phyloP scores from a whole-genome alignment of 179 eudicot species.

The Carnegiea gigantea region DNA sequence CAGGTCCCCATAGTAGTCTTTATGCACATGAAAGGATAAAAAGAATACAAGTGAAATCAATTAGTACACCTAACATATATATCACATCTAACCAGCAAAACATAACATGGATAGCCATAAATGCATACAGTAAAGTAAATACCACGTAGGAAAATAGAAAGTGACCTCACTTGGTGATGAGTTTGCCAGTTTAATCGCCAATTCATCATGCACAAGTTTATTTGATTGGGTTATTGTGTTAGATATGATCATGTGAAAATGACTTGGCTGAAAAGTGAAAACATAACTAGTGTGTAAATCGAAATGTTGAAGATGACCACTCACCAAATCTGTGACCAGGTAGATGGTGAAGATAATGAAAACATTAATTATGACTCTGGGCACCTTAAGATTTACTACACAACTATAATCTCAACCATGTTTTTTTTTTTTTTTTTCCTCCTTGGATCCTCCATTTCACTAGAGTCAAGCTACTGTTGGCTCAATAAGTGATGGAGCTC shows the following conservation, averaged over 20 bases:
- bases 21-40: no score
- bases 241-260: background rate
- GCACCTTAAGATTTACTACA: no score
- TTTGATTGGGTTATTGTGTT: background rate
- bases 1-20: no score
- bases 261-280: background rate
- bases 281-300: background rate
- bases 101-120: background rate
- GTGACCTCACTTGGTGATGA: background rate
- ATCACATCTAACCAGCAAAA: background rate
- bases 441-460: no score
- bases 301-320: background rate
- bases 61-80: background rate
- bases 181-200: background rate
- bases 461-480: no score
- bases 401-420: no score
- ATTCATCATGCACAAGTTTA: background rate
- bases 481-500: no score
- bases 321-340: slow-evolving; percentile 1
- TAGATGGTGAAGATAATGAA: background rate
- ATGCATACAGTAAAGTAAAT: background rate
- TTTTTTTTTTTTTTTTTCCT: no score
- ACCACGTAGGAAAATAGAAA: background rate
- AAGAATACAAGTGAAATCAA: background rate
- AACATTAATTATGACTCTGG: no score